Base-by-base conservation (phyloP, 2,329 filamentous ascomycete species). In the Zelopaecilomyces penicillatus region DNA sequence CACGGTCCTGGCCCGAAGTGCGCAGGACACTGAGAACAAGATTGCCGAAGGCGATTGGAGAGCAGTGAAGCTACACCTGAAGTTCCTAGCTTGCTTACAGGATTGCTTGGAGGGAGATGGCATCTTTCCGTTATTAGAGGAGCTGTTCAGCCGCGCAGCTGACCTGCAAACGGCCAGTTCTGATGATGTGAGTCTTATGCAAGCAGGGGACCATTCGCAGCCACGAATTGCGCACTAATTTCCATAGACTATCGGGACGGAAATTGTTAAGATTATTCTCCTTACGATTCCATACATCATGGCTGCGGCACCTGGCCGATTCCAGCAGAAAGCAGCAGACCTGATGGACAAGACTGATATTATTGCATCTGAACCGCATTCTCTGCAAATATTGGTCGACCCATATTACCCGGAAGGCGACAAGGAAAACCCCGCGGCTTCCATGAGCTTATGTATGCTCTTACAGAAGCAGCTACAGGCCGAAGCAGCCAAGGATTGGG, bases 261-360 rank as follows among this genome's bases (percentile, higher is more conserved):
- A 97, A 68, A 78, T 98, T 31, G 89, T 96, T 63, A 97, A 96
- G 67, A 90, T 96, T 55, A 96, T 98, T 52, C 79, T 97, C 37
- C 79, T 96, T 40, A 95, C 91, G 0, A 85, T 98, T 47, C 91
- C 93, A 0, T 98, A 97, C 63, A 74, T 88, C 44, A 82, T 95
- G 75, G 79, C 83, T 7, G 80, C 86, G 3, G 78, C 83, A 0
- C 83, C 85, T 4, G 72, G 75, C 4, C 79, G 81, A 41, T 82
- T 85, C 58, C 80, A 83, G 54, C 75, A 85, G 52, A 85, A 85
- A 58, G 89, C 88, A 3, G 74, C 76, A 1, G 82, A 86, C 39
- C 72, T 97, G 43, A 81, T 98, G 61, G 87, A 94, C 52, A 95
- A 94, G 71, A 97, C 93, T 2, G 90, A 93, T 45, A 88, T 97